A percentile compares a stretch with the other conserved stretches of the same genome.
These are phyloP conservation scores for Raffaelea ambrosiae DNA, from an alignment of 2,329 filamentous ascomycete species.

Conservation along the genomic window DNA sequence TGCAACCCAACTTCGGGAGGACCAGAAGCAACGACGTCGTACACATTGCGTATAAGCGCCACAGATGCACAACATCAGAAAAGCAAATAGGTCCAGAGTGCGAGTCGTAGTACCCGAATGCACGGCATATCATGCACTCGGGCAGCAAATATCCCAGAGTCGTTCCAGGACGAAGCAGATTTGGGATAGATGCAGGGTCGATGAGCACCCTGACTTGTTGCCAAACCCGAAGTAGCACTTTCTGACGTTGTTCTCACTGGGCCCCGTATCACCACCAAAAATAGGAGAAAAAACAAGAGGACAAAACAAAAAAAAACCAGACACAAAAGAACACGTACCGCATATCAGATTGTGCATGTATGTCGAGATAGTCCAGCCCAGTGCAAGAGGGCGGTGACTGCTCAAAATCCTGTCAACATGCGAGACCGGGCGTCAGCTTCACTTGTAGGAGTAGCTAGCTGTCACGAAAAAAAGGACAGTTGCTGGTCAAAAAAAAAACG, in stretches of 20 bases:
- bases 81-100: not conserved
- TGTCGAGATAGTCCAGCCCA: constrained; percentile 46
- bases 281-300: not conserved
- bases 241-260: too few relatives aligned
- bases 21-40: not conserved
- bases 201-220: too few relatives aligned
- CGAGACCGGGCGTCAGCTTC: constrained; percentile 15
- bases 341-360: constrained; percentile 43
- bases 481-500: not conserved
- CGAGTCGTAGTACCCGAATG: too few relatives aligned
- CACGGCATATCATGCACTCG: too few relatives aligned
- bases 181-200: too few relatives aligned
- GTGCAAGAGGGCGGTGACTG: constrained; percentile 39
- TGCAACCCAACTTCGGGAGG: constrained; percentile 15
- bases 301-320: not conserved
- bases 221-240: too few relatives aligned
- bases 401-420: constrained; percentile 42
- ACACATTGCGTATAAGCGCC: constrained; percentile 1
- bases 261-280: not conserved
- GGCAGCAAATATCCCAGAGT: too few relatives aligned
- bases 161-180: too few relatives aligned
- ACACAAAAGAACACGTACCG: constrained; percentile 40
- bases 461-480: not conserved
- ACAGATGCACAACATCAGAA: constrained; percentile 33
- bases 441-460: not conserved